Evolutionary conservation across 306 rosid species (phyloP), one percentile per base, ranked within the genome.

Genomic region (Fragaria iinumae): DNA sequence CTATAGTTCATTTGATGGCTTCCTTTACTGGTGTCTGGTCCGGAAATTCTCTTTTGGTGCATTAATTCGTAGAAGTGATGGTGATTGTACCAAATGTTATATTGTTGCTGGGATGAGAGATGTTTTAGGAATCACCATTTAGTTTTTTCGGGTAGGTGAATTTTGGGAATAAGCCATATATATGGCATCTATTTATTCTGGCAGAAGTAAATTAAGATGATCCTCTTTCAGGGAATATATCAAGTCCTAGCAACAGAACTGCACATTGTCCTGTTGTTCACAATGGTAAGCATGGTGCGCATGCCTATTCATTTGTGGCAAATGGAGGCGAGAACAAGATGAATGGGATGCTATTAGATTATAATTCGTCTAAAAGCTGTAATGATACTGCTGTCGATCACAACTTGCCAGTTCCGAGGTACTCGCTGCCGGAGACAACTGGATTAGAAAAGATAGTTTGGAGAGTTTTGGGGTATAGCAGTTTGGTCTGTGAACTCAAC

Each of bases 401-500:
- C 75, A 81, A 79, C 77, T 71, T 55, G 27, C 71, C 77, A 36
- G 80, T 73, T 67, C 74, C 86, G 2, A 67, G 50, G 18, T 69
- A 39, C 71, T 88, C 90, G 48, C 71, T 83, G 67, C 81, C 82
- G 11, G 71, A 84, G 74, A 79, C 82, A 16, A 77, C 75, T 20
- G 80, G 83, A 47, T 69, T 88, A 81, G 89, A 84, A 64, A 73
- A 87, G 72, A 84, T 86, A 34, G 76, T 88, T 73, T 79, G 83
- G 87, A 78, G 80, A 62, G 83, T 81, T 75, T 80, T 89, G 69
- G 97, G 88, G 44, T 76, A 83, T 78, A 45, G 77, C 50, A 82
- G 80, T 73, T 75, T 89, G 77, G 90, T 88, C 48, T 91, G 98
- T 76, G 78, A 91, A 71, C 20, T 82, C 57, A 83, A 55, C 41